Evolutionary conservation across 495 filamentous ascomycete species (phyloP).

Genomic region (Aspergillus steynii): DNA sequence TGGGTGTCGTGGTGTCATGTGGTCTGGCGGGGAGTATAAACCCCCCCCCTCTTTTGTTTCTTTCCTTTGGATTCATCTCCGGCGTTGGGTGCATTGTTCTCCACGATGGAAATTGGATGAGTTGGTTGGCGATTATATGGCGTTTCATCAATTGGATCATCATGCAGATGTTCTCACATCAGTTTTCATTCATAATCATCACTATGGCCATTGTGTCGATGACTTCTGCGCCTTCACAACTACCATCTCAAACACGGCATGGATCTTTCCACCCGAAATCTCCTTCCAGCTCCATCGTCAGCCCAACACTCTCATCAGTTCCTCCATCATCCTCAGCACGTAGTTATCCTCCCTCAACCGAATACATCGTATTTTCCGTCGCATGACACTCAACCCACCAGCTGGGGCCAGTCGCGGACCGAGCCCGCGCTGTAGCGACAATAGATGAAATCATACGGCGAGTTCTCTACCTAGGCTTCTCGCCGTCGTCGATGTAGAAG

Average conservation of each 20-base stretch:
- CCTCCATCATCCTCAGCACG: constrained; percentile 32
- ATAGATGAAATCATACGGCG: constrained; percentile 33
- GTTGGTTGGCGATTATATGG: no score
- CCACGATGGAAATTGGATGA: not conserved
- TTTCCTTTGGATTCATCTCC: not conserved
- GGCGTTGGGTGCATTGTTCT: not conserved
- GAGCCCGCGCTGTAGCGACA: constrained; percentile 36
- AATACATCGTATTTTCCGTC: constrained; percentile 17
- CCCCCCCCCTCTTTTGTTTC: not conserved
- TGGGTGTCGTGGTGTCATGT: not conserved
- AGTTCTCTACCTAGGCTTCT: constrained; percentile 26
- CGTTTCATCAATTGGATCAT: no score
- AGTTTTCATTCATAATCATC: no score
- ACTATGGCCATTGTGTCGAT: no score
- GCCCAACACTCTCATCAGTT: constrained; percentile 26
- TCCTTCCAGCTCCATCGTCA: constrained; percentile 28
- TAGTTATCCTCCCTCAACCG: constrained; percentile 37
- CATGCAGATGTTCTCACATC: no score
- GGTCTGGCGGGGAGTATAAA: not conserved
- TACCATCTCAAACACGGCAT: constrained; percentile 22
- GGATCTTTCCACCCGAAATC: constrained; percentile 11
- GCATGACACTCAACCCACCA: constrained; percentile 41
- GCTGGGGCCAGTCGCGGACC: constrained; percentile 32
- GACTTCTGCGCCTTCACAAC: constrained; percentile 18
- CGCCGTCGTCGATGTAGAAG: constrained; percentile 45